These are phyloP conservation scores for Mimosa pudica DNA, from an alignment of 306 rosid species.

Conservation along the genomic window DNA sequence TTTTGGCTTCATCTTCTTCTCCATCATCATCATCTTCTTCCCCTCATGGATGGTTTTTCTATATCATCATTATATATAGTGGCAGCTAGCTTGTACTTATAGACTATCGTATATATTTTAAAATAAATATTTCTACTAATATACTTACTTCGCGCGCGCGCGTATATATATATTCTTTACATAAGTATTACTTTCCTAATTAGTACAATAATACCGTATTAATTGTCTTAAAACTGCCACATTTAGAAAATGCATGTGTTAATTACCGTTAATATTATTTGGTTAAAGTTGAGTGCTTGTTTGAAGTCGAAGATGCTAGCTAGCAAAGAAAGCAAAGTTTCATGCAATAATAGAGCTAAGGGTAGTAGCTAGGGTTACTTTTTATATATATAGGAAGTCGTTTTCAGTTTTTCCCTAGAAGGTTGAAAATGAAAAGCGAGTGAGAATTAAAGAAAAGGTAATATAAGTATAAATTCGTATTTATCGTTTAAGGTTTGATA, in stretches of 20 bases:
- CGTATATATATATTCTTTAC: too few relatives aligned
- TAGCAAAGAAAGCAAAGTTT: slow-evolving; percentile 31
- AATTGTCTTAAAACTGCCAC: not conserved
- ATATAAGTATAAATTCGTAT: not conserved
- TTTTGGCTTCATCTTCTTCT: slow-evolving; percentile 67
- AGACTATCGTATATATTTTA: slow-evolving; percentile 26
- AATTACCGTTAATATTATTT: not conserved
- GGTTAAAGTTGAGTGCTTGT: not conserved
- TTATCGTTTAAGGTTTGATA: not conserved
- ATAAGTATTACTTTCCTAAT: not conserved
- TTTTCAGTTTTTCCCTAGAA: slow-evolving; percentile 14
- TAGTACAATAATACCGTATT: not conserved
- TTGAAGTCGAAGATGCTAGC: slow-evolving; percentile 6
- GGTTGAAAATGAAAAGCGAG: not conserved
- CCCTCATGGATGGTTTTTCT: slow-evolving; percentile 27
- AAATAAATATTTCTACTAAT: not conserved
- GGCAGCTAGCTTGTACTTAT: slow-evolving; percentile 41
- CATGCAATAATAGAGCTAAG: slow-evolving; percentile 19
- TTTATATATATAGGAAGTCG: not conserved
- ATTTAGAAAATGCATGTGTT: not conserved
- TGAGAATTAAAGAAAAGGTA: not conserved
- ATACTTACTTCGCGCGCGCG: not conserved
- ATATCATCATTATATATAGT: slow-evolving; percentile 46
- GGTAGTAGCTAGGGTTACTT: slow-evolving; percentile 20
- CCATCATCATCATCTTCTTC: slow-evolving; percentile 44